Evolutionary conservation across 345 rosid genomes (phyloP).

Genomic region (Balakata baccata): DNA sequence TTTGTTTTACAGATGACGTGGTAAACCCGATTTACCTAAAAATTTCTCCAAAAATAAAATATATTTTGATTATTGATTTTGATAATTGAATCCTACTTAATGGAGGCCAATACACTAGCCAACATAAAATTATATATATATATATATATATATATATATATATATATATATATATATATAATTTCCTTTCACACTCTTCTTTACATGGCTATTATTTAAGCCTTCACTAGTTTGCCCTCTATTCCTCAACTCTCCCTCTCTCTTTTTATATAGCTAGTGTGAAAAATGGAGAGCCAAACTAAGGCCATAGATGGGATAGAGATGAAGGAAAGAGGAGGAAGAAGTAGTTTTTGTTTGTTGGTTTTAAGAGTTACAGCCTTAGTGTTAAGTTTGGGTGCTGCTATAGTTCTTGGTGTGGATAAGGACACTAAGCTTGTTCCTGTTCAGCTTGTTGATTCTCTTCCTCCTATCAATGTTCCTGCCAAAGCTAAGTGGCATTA

Average conservation of each 20-base stretch:
- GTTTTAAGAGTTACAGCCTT: slow-evolving; percentile 50
- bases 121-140: too few species aligned
- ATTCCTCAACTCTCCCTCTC: neutral
- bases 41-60: too few species aligned
- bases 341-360: neutral
- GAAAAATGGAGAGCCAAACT: neutral
- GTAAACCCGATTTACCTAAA: too few species aligned
- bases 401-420: slow-evolving; percentile 44
- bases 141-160: too few species aligned
- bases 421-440: slow-evolving; percentile 48
- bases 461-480: slow-evolving; percentile 52
- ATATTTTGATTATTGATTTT: too few species aligned
- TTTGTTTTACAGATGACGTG: too few species aligned
- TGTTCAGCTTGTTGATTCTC: slow-evolving; percentile 31
- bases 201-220: too few species aligned
- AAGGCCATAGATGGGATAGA: slow-evolving; percentile 8
- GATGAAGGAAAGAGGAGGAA: neutral
- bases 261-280: neutral
- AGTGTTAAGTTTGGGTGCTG: slow-evolving; percentile 46
- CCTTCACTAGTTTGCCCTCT: too few species aligned
- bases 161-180: too few species aligned
- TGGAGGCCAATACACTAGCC: too few species aligned
- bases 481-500: slow-evolving; percentile 50
- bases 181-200: too few species aligned
- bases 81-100: too few species aligned